Evolutionary conservation across 1,139 yeast genomes (phyloP).

Genomic region (Pichia sp.): DNA sequence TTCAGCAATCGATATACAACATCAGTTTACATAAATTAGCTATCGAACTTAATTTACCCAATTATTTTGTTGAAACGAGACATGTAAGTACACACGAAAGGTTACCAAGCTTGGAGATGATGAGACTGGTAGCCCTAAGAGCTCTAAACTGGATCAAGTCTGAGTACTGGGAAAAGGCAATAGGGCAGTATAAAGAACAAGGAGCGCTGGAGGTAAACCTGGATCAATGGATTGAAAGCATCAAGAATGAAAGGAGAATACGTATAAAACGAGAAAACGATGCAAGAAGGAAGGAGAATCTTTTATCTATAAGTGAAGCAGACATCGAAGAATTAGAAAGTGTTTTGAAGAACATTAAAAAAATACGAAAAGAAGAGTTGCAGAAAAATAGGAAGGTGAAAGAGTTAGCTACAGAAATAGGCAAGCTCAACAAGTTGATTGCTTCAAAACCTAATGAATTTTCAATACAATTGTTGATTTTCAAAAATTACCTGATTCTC

Average conservation of each 20-base stretch:
- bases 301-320: not conserved
- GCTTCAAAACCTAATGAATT: constrained; percentile 38
- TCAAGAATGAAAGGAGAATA: constrained; percentile 17
- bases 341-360: constrained; percentile 34
- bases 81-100: constrained; percentile 91
- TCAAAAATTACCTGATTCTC: constrained; percentile 26
- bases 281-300: constrained; percentile 23
- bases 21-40: constrained; percentile 78
- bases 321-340: constrained; percentile 15
- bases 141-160: constrained; percentile 75
- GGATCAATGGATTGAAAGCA: constrained; percentile 23
- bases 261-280: constrained; percentile 30
- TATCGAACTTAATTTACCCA: constrained; percentile 61
- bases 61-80: constrained; percentile 81
- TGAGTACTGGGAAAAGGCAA: constrained; percentile 63
- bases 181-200: constrained; percentile 20
- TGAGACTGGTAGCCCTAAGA: constrained; percentile 51
- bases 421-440: constrained; percentile 33
- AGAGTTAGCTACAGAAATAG: not conserved
- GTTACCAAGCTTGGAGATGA: constrained; percentile 65
- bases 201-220: constrained; percentile 2
- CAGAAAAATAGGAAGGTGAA: constrained; percentile 1
- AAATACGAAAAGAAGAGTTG: constrained; percentile 41
- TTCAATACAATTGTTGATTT: constrained; percentile 19
- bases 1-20: constrained; percentile 75